Conservation (phyloP, 116 monocot genomes). For the Cymodocea nodosa region DNA sequence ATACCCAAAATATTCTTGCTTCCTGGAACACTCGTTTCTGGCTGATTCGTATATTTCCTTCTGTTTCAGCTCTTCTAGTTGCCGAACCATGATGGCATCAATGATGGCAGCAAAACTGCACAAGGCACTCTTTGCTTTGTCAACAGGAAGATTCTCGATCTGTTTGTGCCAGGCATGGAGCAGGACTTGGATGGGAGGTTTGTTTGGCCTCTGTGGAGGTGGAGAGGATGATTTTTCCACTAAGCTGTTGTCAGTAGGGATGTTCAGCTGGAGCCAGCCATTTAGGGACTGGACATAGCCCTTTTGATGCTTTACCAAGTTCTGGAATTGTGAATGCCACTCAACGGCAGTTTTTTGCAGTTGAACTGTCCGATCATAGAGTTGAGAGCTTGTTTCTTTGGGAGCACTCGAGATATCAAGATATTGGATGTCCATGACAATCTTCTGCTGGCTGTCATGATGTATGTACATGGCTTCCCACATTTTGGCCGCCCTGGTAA, state of each 20-base stretch:
- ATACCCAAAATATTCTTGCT: constrained; percentile 48
- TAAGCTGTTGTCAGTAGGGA: constrained; percentile 55
- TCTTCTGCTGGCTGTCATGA: constrained; percentile 37
- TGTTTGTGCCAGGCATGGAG: constrained; percentile 61
- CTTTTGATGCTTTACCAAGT: constrained; percentile 57
- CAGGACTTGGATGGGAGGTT: constrained; percentile 43
- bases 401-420: constrained; percentile 35
- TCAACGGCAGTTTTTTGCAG: constrained; percentile 22
- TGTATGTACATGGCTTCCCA: constrained; percentile 61
- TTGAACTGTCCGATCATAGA: constrained; percentile 29
- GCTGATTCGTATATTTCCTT: constrained; percentile 42
- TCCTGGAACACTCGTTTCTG: constrained; percentile 29
- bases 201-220: constrained; percentile 20
- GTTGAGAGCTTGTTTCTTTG: constrained; percentile 47
- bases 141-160: constrained; percentile 56
- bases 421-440: constrained; percentile 21
- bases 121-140: constrained; percentile 30
- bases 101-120: constrained; percentile 48
- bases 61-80: constrained; percentile 57
- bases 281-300: constrained; percentile 56
- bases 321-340: constrained; percentile 56
- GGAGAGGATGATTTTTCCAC: constrained; percentile 60
- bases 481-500: constrained; percentile 63
- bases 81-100: constrained; percentile 31
- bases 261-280: constrained; percentile 55